Base-by-base conservation (phyloP, 139 green algal species). In the Coccomyxa sp. region DNA sequence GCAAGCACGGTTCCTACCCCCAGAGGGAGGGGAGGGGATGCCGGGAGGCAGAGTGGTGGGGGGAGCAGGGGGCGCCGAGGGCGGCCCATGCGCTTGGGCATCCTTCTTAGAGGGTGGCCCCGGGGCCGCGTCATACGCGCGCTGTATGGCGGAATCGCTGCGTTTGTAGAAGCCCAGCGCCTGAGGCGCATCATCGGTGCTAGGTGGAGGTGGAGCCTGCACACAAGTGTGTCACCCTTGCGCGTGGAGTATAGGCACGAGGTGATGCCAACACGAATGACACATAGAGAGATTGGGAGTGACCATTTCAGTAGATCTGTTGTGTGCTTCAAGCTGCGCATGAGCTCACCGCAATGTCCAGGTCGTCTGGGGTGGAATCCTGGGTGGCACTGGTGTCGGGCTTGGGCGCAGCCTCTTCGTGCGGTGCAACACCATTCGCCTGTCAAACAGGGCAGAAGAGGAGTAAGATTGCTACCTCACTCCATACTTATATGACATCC, bases 121-220 rank as follows among this genome's bases (percentile, higher is more conserved):
- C 13, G 81, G 81, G 13, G 89, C 90, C 3, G 88, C 87, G 63
- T 94, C 91, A 85, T 94, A 94, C 0, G 85, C 85, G 4, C 83
- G 58, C 82, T 90, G 85, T n/a, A 93, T 88, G 18, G 88, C 88
- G 60, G 83, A 85, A 10, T 79, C 77, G 51, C 51, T 83, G 28
- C 82, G 87, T 14, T 74, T 57, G 51, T 21, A 66, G 12, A 81
- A 51, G n/a, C 7, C 28, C 27, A 21, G 57, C 76, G 59, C 80
- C 60, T 59, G 63, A 27, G 28, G 27, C n/a, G 63, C 59, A 76
- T 21, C 58, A 31, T 77, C 32, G 25, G 59, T 31, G 59, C 23
- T 32, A n/a, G 38, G 38, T 51, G 38, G 38, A 3, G 38, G 38
- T 51, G 38, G 38, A 7, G 38, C 38, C 38, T 51, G 38, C 38